Evolutionary conservation across 2,329 filamentous ascomycete genomes (phyloP), one percentile per base, ranked within the genome.

Genomic region (Fusarium tricinctum): DNA sequence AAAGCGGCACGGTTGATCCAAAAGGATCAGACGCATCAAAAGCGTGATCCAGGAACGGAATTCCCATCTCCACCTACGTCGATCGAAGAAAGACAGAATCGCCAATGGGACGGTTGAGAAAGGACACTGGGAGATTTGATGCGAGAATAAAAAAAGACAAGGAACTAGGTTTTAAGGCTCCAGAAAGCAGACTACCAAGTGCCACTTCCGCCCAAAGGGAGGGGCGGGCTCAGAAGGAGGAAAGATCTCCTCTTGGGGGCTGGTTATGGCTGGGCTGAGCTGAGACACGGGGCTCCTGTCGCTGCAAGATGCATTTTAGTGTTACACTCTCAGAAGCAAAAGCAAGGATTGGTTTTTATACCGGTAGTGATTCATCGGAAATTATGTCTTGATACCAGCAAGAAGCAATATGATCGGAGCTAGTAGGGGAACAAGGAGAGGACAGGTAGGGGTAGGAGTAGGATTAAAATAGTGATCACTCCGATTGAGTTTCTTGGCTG

Each of bases 21-120:
- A 43, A 20, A 32, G 66, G 32, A 49, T 70, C 59, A 10, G 63
- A 26, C 28, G 45, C 26, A 45, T 72, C 39, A 43, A 72, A 72
- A 32, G 54, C 40, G 20, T 56, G 35, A 33, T 63, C 56, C 53
- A 68, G 56, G 33, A 61, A 51, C 8, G 66, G 66, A 47, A 72
- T 38, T 13, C 58, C 64, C 57, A 66, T 60, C 23, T 68, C 51
- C 33, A 44, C 51, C 50, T 10, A 17, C 48, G 17, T 23, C 19
- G 20, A 52, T 45, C 43, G 33, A 14, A 43, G 32, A 22, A 35
- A n/a, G 8, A 22, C 4, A 20, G 14, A 43, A 32, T 20, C 12
- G 23, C 39, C 23, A 45, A 35, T 53, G n/a, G 14, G 35, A 38
- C 2, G 17, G 8, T 38, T 38, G 35, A 10, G 17, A n/a, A 15